Base-by-base conservation (phyloP, 306 rosid genomes). In the Datisca glomerata region DNA sequence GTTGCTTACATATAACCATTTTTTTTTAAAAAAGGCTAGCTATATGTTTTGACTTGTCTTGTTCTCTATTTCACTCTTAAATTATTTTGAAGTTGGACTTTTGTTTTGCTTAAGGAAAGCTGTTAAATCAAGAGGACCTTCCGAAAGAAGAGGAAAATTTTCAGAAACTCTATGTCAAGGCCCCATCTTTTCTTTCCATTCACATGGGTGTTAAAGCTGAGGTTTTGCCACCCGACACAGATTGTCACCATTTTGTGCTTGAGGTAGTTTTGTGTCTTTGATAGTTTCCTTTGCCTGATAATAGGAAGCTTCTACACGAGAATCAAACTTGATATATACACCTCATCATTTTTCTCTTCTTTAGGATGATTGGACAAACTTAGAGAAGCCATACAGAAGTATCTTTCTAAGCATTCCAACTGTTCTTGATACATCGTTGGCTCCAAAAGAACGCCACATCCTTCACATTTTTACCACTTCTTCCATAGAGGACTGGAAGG, bases 141-240 rank as follows among this genome's bases (percentile, higher is more conserved):
- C 93, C 98, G 3, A 77, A 77, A 65, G 86, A 89, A 62, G 98
- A 89, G 60, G 81, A 84, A 35, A 70, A 84, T 55, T 84, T 84
- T 68, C 98, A 80, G 77, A 80, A 84, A 59, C 65, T 76, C 55
- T 84, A 89, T 24, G 78, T 77, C 17, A 84, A 77, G 59, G 98
- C 98, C 47, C 98, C 98, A 24, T 89, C 98, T 53, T 89, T 84
- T 77, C 91, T 83, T 49, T 89, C 93, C 51, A 84, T 89, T 59
- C 98, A 89, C 73, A 77, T 89, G 95, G 97, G 93, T 62, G 86
- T 83, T 43, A 83, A 77, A 70, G 89, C 93, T 7, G 95, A 83
- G 61, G 72, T 83, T 69, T 59, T 89, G 48, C 97, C 97, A 20
- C 74, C 70, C 13, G 95, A 89, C 57, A 80, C 97, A 4, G 95